These are phyloP conservation scores for Cryptosporidium parvum DNA, from an alignment of 169 alveolate genomes.

Conservation along the genomic window DNA sequence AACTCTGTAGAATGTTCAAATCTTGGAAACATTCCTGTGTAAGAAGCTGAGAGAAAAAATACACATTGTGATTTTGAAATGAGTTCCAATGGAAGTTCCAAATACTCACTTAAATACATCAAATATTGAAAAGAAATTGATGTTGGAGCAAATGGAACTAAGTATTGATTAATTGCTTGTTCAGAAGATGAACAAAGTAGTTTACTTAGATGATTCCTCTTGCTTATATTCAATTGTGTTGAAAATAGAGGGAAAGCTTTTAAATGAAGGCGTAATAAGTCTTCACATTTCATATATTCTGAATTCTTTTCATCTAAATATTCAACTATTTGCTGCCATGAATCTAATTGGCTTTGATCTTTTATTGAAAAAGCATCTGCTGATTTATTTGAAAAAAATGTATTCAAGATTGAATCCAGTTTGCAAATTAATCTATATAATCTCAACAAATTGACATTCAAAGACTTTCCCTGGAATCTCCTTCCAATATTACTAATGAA, in stretches of 20 bases:
- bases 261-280: conserved; percentile 6
- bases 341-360: conserved; percentile 25
- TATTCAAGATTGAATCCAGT: conserved; percentile 17
- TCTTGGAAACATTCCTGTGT: conserved; percentile 71
- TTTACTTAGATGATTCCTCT: conserved; percentile 9
- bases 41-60: conserved; percentile 60
- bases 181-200: conserved; percentile 26
- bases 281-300: conserved; percentile 38
- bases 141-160: conserved; percentile 41
- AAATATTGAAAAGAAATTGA: conserved; percentile 49
- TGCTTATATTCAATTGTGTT: neutral
- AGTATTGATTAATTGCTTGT: conserved; percentile 30
- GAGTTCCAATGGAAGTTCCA: conserved; percentile 37
- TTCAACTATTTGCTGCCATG: conserved; percentile 19
- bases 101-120: conserved; percentile 50
- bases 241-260: conserved; percentile 32
- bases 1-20: conserved; percentile 38
- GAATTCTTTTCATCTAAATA: conserved; percentile 1
- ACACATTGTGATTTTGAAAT: conserved; percentile 43
- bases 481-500: conserved; percentile 22
- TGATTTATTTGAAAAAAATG: neutral
- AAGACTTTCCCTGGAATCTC: conserved; percentile 28
- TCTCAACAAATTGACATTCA: conserved; percentile 24
- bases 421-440: conserved; percentile 13
- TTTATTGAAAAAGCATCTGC: conserved; percentile 5